phyloP scores from a whole-genome alignment of 495 filamentous ascomycete species.

The Massariosphaeria phaeospora region DNA sequence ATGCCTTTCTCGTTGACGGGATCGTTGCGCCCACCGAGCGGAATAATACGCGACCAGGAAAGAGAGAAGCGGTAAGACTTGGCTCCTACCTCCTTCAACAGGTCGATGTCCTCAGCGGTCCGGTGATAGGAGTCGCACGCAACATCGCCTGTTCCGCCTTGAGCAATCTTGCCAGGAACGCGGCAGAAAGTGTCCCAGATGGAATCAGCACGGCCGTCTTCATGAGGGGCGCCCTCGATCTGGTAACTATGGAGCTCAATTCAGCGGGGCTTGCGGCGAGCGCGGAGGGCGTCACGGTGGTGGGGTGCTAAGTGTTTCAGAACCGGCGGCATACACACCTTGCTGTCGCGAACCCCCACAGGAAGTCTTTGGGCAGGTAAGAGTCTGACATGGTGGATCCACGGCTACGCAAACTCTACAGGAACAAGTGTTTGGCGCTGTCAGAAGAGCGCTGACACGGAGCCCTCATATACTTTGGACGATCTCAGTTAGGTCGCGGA shows the following conservation, averaged over 20 bases:
- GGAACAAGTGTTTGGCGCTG: background rate
- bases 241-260: slow-evolving; percentile 54
- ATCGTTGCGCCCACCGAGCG: slow-evolving; percentile 57
- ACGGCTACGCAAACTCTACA: background rate
- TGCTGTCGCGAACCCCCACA: slow-evolving; percentile 80
- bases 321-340: slow-evolving; percentile 47
- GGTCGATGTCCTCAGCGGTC: slow-evolving; percentile 65
- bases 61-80: slow-evolving; percentile 70
- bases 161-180: slow-evolving; percentile 69
- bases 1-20: slow-evolving; percentile 57
- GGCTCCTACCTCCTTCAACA: slow-evolving; percentile 61
- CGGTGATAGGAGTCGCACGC: slow-evolving; percentile 75
- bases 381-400: slow-evolving; percentile 32
- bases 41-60: slow-evolving; percentile 70
- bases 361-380: slow-evolving; percentile 62
- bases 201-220: slow-evolving; percentile 65
- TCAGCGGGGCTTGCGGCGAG: slow-evolving; percentile 1
- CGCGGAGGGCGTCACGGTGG: slow-evolving; percentile 11
- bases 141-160: slow-evolving; percentile 60
- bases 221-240: slow-evolving; percentile 63
- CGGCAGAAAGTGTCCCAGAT: slow-evolving; percentile 77
- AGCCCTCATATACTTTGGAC: slow-evolving; percentile 22
- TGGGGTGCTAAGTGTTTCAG: slow-evolving; percentile 19
- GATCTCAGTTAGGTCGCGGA: slow-evolving; percentile 19
- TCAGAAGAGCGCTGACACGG: background rate